These are phyloP conservation scores for Cyclotella choctawhatcheeana DNA, from an alignment of 108 stramenopile species.

Conservation along the genomic window DNA sequence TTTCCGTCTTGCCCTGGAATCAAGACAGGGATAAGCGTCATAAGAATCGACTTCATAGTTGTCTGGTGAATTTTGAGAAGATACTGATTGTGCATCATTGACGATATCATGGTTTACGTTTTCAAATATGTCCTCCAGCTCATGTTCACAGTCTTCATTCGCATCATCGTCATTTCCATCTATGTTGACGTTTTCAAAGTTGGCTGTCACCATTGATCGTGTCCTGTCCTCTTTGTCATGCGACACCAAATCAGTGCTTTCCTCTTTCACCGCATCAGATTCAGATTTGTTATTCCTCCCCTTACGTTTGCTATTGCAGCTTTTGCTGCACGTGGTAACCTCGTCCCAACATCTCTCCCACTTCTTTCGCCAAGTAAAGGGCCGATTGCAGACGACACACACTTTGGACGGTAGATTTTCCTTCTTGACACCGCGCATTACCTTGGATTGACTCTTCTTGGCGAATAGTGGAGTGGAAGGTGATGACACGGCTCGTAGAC, in stretches of 20 bases:
- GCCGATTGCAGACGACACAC: conserved; percentile 54
- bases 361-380: conserved; percentile 83
- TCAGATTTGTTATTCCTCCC: background rate
- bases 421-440: conserved; percentile 52
- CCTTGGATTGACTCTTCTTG: background rate
- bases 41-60: background rate
- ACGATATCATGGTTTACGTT: background rate
- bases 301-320: conserved; percentile 50
- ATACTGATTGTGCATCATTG: background rate
- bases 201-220: background rate
- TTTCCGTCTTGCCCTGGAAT: conserved; percentile 58
- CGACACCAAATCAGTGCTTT: background rate
- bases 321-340: conserved; percentile 62
- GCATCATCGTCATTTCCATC: background rate
- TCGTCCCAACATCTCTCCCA: conserved; percentile 90
- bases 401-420: conserved; percentile 59
- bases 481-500: background rate
- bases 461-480: background rate
- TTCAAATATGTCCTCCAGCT: background rate
- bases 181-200: background rate
- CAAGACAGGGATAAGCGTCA: background rate
- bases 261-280: background rate
- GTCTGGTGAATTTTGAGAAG: background rate
- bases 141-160: background rate
- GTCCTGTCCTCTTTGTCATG: background rate